phyloP scores from a whole-genome alignment of 2,329 filamentous ascomycete species.

The Penicillium sp. region DNA sequence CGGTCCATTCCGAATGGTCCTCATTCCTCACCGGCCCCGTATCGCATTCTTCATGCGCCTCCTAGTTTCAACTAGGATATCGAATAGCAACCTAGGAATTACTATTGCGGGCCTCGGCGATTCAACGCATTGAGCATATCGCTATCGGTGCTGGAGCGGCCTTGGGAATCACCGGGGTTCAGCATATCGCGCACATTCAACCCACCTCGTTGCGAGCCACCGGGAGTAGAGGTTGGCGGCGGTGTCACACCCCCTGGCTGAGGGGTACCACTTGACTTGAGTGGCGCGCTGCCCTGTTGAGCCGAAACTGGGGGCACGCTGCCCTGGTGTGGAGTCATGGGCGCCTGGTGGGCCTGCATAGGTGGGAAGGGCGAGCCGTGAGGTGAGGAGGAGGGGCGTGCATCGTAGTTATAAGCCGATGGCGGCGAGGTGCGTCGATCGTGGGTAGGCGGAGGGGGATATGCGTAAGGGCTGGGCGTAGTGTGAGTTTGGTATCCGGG shows the following conservation, averaged over 20 bases:
- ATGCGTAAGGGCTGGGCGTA: slow-evolving; percentile 40
- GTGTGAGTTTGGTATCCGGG: slow-evolving; percentile 45
- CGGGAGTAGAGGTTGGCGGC: slow-evolving; percentile 41
- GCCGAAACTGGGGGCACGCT: slow-evolving; percentile 5
- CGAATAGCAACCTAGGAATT: slow-evolving; percentile 7
- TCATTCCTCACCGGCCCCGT: background rate
- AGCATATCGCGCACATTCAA: slow-evolving; percentile 52
- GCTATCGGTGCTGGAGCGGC: slow-evolving; percentile 49
- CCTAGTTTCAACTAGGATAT: background rate
- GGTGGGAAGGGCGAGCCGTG: slow-evolving; percentile 43
- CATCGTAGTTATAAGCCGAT: slow-evolving; percentile 45
- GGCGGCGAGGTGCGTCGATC: slow-evolving; percentile 49
- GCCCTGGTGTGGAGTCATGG: slow-evolving; percentile 28
- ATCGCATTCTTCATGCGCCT: background rate
- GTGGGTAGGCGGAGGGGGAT: slow-evolving; percentile 31
- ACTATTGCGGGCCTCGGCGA: slow-evolving; percentile 40
- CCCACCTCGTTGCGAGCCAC: slow-evolving; percentile 39
- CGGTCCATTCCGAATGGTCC: slow-evolving; percentile 16
- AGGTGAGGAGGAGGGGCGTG: slow-evolving; percentile 44
- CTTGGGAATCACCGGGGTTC: slow-evolving; percentile 42
- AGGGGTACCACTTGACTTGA: slow-evolving; percentile 8
- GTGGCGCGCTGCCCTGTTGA: background rate
- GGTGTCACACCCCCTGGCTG: slow-evolving; percentile 37
- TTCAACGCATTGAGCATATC: slow-evolving; percentile 52
- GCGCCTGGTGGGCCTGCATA: slow-evolving; percentile 30